Evolutionary conservation across 176 grass and related monocot genomes (phyloP).

Genomic region (Lolium rigidum): DNA sequence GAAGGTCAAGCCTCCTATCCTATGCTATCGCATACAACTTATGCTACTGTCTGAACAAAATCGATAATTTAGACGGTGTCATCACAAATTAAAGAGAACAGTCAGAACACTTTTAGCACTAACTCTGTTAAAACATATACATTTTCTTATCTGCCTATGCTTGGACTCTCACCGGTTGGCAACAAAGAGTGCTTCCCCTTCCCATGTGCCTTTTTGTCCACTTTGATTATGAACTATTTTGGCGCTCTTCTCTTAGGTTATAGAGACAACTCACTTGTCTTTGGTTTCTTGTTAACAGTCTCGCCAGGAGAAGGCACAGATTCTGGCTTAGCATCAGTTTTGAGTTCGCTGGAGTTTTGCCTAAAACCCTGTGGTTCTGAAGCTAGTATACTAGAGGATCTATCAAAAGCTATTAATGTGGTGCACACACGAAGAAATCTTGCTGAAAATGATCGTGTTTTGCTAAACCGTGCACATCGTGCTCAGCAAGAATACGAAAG

Average conservation of each 20-base stretch:
- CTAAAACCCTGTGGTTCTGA: constrained; percentile 92
- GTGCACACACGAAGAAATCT: constrained; percentile 79
- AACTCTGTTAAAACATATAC: constrained; percentile 11
- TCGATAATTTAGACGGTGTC: neutral
- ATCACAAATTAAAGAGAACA: neutral
- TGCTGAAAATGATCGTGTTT: constrained; percentile 87
- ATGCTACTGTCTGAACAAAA: neutral
- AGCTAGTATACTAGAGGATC: constrained; percentile 92
- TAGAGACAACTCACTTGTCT: constrained; percentile 26
- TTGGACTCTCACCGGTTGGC: neutral
- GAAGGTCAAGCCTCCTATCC: neutral
- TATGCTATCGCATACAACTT: neutral
- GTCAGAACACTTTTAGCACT: constrained; percentile 8
- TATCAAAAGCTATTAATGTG: constrained; percentile 89
- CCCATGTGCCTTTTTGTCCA: neutral
- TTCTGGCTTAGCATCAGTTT: constrained; percentile 88
- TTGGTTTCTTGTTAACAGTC: constrained; percentile 44
- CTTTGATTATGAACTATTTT: constrained; percentile 16
- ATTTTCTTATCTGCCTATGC: neutral
- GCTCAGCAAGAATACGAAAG: constrained; percentile 97
- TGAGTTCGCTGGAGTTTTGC: constrained; percentile 86
- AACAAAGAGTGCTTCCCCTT: constrained; percentile 19
- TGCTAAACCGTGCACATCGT: constrained; percentile 83
- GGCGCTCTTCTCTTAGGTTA: neutral
- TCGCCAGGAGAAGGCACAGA: constrained; percentile 77